Evolutionary conservation across 2,329 filamentous ascomycete genomes (phyloP).

Genomic region (Diplodia sapinea): DNA sequence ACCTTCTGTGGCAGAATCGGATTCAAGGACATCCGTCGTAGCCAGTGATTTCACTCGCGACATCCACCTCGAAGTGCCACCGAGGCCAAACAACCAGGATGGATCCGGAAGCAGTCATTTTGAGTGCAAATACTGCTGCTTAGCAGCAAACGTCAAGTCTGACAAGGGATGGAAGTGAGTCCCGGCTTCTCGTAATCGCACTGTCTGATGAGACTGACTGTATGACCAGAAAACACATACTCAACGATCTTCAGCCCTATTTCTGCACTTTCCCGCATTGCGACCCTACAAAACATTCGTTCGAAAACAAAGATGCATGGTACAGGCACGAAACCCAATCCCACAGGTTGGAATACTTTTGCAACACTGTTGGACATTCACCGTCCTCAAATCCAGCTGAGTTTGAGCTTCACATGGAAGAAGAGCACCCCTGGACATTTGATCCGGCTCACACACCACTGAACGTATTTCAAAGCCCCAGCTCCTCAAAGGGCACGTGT

Average conservation of each 20-base stretch:
- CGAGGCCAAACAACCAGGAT: not conserved
- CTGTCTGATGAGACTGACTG: not conserved
- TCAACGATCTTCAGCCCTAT: slow-evolving; percentile 33
- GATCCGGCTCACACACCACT: slow-evolving; percentile 1
- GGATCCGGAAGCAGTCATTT: not conserved
- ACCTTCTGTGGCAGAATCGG: not conserved
- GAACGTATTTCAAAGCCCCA: slow-evolving; percentile 26
- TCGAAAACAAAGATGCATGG: slow-evolving; percentile 31
- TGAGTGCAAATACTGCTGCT: slow-evolving; percentile 12
- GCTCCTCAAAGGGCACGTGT: slow-evolving; percentile 7
- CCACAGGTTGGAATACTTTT: slow-evolving; percentile 31
- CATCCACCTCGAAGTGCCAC: slow-evolving; percentile 1
- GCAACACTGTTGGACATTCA: slow-evolving; percentile 31
- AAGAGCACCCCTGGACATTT: slow-evolving; percentile 1
- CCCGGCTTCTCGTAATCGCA: not conserved
- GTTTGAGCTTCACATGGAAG: slow-evolving; percentile 31
- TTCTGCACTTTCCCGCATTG: slow-evolving; percentile 32
- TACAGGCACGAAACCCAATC: slow-evolving; percentile 31
- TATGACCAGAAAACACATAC: slow-evolving; percentile 29
- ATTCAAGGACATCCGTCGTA: not conserved
- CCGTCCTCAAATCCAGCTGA: not conserved
- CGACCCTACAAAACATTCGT: slow-evolving; percentile 25
- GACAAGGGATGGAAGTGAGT: slow-evolving; percentile 14
- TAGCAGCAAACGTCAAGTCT: not conserved
- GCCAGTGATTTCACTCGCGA: not conserved